Evolutionary conservation across 352 stramenopile species (phyloP).

Genomic region (Globisporangium uncinulatum): DNA sequence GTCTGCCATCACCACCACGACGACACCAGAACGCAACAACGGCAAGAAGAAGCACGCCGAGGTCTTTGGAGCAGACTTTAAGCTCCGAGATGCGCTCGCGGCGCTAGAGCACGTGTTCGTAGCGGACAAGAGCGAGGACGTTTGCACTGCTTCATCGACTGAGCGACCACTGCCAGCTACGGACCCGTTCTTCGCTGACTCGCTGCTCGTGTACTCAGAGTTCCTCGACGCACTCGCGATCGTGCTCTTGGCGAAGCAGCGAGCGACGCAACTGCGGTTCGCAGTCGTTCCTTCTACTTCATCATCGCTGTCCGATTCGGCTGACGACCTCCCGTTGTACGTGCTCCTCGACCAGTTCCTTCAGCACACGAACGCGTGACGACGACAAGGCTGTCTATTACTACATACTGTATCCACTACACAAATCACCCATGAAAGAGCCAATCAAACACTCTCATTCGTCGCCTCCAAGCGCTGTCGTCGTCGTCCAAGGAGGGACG

Average conservation of each 20-base stretch:
- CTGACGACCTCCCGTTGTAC: constrained; percentile 18
- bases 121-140: not conserved
- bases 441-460: too few species aligned
- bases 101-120: constrained; percentile 14
- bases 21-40: not conserved
- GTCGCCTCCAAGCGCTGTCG: too few species aligned
- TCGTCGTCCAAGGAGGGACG: too few species aligned
- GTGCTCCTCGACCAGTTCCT: constrained; percentile 46
- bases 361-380: constrained; percentile 10
- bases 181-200: constrained; percentile 49
- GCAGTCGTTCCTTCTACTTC: too few species aligned
- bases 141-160: not conserved
- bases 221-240: constrained; percentile 49
- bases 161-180: not conserved
- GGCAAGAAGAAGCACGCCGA: not conserved
- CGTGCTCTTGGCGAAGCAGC: constrained; percentile 42
- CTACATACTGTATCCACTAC: too few species aligned
- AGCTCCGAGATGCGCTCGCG: constrained; percentile 14
- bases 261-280: constrained; percentile 3
- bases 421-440: too few species aligned
- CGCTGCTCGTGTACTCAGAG: constrained; percentile 46
- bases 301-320: not conserved
- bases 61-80: constrained; percentile 12
- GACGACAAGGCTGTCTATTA: too few species aligned
- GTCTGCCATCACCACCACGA: not conserved